Conservation (phyloP, 2,329 filamentous ascomycete species). For the Colletotrichum tofieldiae region DNA sequence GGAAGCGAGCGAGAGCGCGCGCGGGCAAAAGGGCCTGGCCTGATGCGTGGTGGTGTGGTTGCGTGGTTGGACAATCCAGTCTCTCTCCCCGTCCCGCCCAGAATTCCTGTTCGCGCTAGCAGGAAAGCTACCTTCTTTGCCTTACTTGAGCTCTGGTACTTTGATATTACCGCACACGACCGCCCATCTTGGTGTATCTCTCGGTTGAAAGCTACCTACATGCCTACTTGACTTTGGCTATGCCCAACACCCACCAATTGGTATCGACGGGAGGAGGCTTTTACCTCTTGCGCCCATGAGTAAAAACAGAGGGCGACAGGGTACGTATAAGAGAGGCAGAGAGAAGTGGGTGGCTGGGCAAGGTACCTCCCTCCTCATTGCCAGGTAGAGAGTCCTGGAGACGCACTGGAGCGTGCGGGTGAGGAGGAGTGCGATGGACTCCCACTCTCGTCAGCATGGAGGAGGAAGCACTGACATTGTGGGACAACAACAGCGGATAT, state of each 20-base stretch:
- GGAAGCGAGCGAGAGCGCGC: conserved; percentile 19
- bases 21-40: conserved; percentile 29
- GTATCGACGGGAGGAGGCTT: neutral
- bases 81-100: conserved; percentile 23
- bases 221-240: neutral
- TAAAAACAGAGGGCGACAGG: neutral
- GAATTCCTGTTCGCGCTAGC: conserved; percentile 26
- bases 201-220: neutral
- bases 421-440: conserved; percentile 14
- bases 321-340: neutral
- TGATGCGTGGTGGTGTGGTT: conserved; percentile 38
- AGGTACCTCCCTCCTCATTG: neutral
- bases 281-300: neutral
- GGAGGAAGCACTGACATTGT: conserved; percentile 21
- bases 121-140: conserved; percentile 13
- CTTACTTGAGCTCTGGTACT: neutral
- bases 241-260: neutral
- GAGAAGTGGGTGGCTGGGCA: conserved; percentile 8
- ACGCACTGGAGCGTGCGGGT: conserved; percentile 24
- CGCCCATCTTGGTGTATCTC: neutral
- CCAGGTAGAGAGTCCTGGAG: conserved; percentile 6
- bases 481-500: conserved; percentile 40
- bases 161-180: neutral
- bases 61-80: conserved; percentile 38
- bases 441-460: neutral